phyloP scores from a whole-genome alignment of 257 asterid species.

The Petunia axillaris region DNA sequence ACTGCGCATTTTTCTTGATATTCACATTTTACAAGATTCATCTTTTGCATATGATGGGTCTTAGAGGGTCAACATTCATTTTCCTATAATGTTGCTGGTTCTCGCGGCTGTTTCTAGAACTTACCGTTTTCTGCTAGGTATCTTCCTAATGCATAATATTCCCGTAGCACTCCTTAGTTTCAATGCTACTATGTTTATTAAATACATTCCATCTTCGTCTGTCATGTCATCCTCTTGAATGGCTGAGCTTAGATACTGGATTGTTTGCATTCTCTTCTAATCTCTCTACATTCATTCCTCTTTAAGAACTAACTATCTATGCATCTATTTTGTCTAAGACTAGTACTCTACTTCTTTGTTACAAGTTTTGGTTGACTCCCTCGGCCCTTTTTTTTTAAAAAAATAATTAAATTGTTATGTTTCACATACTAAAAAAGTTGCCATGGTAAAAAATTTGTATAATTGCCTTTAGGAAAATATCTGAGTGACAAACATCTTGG shows the following conservation, averaged over 20 bases:
- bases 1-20: too few relatives aligned
- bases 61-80: too few relatives aligned
- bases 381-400: background rate
- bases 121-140: too few relatives aligned
- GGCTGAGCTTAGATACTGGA: background rate
- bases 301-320: background rate
- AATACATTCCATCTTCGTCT: background rate
- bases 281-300: slow-evolving; percentile 7
- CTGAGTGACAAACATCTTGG: slow-evolving; percentile 14
- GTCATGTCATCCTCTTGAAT: too few relatives aligned
- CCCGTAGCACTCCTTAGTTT: too few relatives aligned
- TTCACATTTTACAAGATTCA: too few relatives aligned
- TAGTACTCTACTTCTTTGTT: background rate
- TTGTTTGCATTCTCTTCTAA: background rate
- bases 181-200: too few relatives aligned
- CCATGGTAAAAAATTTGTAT: background rate
- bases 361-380: background rate
- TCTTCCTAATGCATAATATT: too few relatives aligned
- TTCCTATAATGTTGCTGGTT: too few relatives aligned
- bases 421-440: background rate
- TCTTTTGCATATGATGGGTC: too few relatives aligned
- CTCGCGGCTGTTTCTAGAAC: too few relatives aligned
- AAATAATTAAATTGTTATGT: background rate
- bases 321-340: background rate
- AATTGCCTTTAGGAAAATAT: background rate